Evolutionary conservation across 352 stramenopile genomes (phyloP), one percentile per base, ranked within the genome.

Genomic region (Aphanomyces astaci): DNA sequence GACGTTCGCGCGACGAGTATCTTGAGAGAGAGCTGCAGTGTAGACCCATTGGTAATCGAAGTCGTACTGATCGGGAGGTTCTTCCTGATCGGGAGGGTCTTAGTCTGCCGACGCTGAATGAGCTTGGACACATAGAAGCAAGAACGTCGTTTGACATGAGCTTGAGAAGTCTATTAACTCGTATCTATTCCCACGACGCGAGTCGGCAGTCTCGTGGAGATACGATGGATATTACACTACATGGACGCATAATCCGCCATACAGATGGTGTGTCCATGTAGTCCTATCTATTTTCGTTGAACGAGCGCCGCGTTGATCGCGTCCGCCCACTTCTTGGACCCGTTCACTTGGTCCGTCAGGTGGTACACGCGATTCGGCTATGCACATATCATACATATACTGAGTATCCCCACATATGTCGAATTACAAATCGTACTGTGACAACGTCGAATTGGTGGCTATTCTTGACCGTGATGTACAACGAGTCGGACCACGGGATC

Each of bases 311-410:
- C 79, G 72, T 95, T 95, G 71, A 95, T 91, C 52, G 86, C 84
- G 56, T 95, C 86, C 28, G 92, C 86, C 86, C 86, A 95, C 68
- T 95, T 95, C 78, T 93, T 93, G 32, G 86, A 93, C 33, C 86
- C 86, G 65, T 95, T 93, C 71, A 92, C 84, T 69, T 91, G 73
- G 69, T 95, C 84, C 69, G 90, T 92, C 68, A 95, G 72, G 78
- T 95, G 86, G 72, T 95, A 95, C 63, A 88, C 84, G 54, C 86
- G 82, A 62, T 95, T 93, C 10, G 86, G 86, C 86, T 95, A 43
- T n/a, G 11, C 25, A 15, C 22, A 0, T 33, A 46, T 17, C 39
- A 17, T 11, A 64, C 49, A 45, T 10, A 22, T 64, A 63, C 32
- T 54, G 5, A 43, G 19, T n/a, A 0, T 19, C 22, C 10, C 22